Evolutionary conservation across 2,329 filamentous ascomycete species (phyloP).

Genomic region (Diaporthe citrichinensis): DNA sequence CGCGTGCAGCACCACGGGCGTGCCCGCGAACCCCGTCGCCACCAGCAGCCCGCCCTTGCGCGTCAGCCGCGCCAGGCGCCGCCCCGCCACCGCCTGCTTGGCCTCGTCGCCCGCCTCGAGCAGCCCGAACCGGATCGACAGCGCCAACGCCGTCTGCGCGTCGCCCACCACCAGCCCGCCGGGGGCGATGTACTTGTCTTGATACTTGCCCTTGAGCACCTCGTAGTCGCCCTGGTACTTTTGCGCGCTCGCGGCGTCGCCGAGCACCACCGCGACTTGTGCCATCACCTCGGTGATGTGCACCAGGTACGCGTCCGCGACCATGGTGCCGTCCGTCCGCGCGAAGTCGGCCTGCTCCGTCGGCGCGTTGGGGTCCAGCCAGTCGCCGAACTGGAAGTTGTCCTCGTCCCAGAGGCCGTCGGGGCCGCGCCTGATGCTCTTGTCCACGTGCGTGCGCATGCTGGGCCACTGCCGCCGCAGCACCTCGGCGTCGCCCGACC

Average conservation of each 20-base stretch:
- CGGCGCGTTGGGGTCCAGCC: constrained; percentile 57
- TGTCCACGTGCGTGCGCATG: constrained; percentile 50
- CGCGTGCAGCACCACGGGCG: constrained; percentile 40
- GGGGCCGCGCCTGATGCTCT: constrained; percentile 46
- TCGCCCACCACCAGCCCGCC: constrained; percentile 45
- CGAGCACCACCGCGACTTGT: constrained; percentile 46
- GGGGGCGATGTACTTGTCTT: constrained; percentile 46
- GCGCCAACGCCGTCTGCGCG: constrained; percentile 49
- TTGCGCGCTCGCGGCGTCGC: constrained; percentile 41
- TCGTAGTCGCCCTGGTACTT: constrained; percentile 45
- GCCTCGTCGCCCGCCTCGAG: constrained; percentile 24
- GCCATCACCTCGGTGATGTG: constrained; percentile 51
- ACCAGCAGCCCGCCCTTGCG: constrained; percentile 32
- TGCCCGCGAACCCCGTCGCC: constrained; percentile 41
- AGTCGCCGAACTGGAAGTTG: constrained; percentile 55
- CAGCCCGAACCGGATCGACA: constrained; percentile 48
- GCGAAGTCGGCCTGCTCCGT: constrained; percentile 50
- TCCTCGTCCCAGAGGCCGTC: constrained; percentile 53
- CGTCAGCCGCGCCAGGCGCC: constrained; percentile 41
- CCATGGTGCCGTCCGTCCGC: constrained; percentile 52
- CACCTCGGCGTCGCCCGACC: constrained; percentile 48
- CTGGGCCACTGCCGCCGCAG: constrained; percentile 48
- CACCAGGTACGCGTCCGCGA: constrained; percentile 56
- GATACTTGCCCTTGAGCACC: constrained; percentile 46
- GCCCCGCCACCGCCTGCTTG: constrained; percentile 27